Conservation (phyloP, 2,329 filamentous ascomycete species). For the Fusarium sp. region DNA sequence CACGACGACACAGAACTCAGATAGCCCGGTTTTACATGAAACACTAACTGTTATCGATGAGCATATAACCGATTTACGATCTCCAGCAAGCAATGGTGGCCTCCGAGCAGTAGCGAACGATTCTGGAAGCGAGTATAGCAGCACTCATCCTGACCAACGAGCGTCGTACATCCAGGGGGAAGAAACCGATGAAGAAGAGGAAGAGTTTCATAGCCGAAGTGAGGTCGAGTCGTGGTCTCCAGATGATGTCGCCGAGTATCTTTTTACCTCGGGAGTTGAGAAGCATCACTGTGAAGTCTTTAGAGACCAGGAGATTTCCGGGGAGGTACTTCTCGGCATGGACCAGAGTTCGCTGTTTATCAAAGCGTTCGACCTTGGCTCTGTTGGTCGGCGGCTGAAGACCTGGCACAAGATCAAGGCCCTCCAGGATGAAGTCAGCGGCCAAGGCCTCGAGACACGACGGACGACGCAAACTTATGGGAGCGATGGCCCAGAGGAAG, state of each 20-base stretch:
- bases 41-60: slow-evolving; percentile 96
- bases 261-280: slow-evolving; percentile 87
- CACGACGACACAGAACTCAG: slow-evolving; percentile 57
- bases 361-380: slow-evolving; percentile 93
- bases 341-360: slow-evolving; percentile 94
- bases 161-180: slow-evolving; percentile 93
- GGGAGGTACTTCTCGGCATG: slow-evolving; percentile 92
- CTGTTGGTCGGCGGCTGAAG: slow-evolving; percentile 87
- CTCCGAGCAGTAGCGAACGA: slow-evolving; percentile 69
- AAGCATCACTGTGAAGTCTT: slow-evolving; percentile 93
- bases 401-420: slow-evolving; percentile 97
- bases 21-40: slow-evolving; percentile 85
- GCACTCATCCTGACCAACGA: slow-evolving; percentile 77
- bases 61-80: slow-evolving; percentile 87
- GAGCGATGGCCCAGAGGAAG: slow-evolving; percentile 67
- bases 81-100: slow-evolving; percentile 60
- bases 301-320: slow-evolving; percentile 92
- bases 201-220: slow-evolving; percentile 68
- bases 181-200: slow-evolving; percentile 95
- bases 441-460: slow-evolving; percentile 53
- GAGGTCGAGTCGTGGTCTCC: slow-evolving; percentile 85
- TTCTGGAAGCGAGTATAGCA: slow-evolving; percentile 91
- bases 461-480: slow-evolving; percentile 66
- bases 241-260: slow-evolving; percentile 84
- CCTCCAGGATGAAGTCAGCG: slow-evolving; percentile 85